Conservation (phyloP, 2,329 filamentous ascomycete genomes). For the Clarireedia paspali region DNA sequence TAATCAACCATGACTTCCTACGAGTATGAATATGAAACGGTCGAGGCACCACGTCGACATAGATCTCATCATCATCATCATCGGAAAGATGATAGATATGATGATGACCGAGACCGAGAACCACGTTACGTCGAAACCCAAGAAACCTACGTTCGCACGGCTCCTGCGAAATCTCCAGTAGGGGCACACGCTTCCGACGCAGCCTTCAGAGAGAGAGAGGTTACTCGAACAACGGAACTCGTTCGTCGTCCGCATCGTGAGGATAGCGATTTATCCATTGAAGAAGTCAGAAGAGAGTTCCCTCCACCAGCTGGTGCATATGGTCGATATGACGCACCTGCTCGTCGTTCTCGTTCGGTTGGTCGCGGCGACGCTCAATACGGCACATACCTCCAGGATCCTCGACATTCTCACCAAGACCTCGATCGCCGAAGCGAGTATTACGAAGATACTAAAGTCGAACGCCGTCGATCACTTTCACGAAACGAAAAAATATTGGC, state of each 20-base stretch:
- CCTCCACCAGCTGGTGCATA: slow-evolving; percentile 46
- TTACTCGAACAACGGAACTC: slow-evolving; percentile 43
- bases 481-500: slow-evolving; percentile 61
- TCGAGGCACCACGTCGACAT: slow-evolving; percentile 23
- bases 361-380: slow-evolving; percentile 50
- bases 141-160: slow-evolving; percentile 27
- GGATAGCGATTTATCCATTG: slow-evolving; percentile 67
- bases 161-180: slow-evolving; percentile 13
- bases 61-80: slow-evolving; percentile 26
- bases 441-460: slow-evolving; percentile 43
- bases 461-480: slow-evolving; percentile 46
- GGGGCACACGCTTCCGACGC: slow-evolving; percentile 25
- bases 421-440: slow-evolving; percentile 41
- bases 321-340: slow-evolving; percentile 33
- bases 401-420: slow-evolving; percentile 39
- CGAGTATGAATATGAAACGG: slow-evolving; percentile 19
- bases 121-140: slow-evolving; percentile 44
- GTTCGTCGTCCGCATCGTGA: slow-evolving; percentile 52
- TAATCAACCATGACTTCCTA: slow-evolving; percentile 8
- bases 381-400: slow-evolving; percentile 46
- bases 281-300: slow-evolving; percentile 80
- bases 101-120: slow-evolving; percentile 29
- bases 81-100: slow-evolving; percentile 24
- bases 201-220: slow-evolving; percentile 4
- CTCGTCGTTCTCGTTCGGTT: slow-evolving; percentile 53